Base-by-base conservation (phyloP, 306 rosid genomes). In the Canavalia ensiformis region DNA sequence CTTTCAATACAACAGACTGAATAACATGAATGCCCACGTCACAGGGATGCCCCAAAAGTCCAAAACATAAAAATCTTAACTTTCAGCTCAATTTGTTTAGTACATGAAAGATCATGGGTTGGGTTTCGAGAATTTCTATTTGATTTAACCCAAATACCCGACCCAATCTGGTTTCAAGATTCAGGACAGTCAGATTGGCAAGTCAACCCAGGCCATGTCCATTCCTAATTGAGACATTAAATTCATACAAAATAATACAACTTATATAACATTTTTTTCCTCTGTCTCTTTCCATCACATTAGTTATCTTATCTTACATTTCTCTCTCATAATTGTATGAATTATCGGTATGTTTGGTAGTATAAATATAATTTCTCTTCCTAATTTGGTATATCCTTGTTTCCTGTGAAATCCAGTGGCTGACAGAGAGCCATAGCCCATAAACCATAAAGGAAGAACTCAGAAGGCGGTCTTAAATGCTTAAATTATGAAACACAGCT, bases 401-500 rank as follows among this genome's bases (percentile, higher is more conserved):
- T 74, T 67, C 75, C 42, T 9, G 63, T 9, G 75, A 47, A 60
- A 77, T 42, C 60, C 56, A 37, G 56, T 54, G 37, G 35, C 74
- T 59, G 60, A 77, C 4, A 62, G 76, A 29, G 82, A 83, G 69
- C 54, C 74, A 41, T 51, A 69, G 79, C 25, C 25, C 25, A 18
- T 18, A 18, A 18, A 65, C 71, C 83, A 77, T 52, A 55, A 76
- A 58, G 79, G 66, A 18, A 18, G 25, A 18, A 18, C 25, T 18
- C 57, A 69, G 50, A 34, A 13, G 63, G 8, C 30, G 47, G 50
- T 59, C 72, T 68, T 72, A 57, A 29, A 68, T 74, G 73, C 55
- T 80, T 47, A 54, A 60, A 8, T 56, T 77, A 81, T 69, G 76
- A 60, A 60, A 77, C 62, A 72, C 88, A 84, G 74, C 88, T 84